Base-by-base conservation (phyloP, 768 basidiomycete genomes). In the Sporobolomyces roseus region DNA sequence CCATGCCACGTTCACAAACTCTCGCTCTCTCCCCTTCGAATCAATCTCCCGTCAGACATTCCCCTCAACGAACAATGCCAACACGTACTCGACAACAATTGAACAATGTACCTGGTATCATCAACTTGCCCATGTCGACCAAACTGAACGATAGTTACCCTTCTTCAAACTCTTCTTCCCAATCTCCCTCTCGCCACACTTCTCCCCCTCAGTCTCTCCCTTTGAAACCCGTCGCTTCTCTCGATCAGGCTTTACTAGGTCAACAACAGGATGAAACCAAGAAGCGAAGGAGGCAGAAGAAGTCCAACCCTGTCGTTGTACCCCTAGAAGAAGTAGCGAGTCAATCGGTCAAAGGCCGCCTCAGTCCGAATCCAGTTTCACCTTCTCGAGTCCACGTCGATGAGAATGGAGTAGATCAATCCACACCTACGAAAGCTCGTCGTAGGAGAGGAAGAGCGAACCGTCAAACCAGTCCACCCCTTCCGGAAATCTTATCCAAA, bases 381-480 rank as follows among this genome's bases (percentile, higher is more conserved):
- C n/a, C n/a, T n/a, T 41, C 38, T 41, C 38, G 38, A 41, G 17
- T 9, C 38, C 38, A 41, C 38, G 41, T 45, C 38, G 58, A 60
- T 29, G 58, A 48, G 10, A 25, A 17, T 23, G 45, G 19, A 32
- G 43, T n/a, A 45, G 43, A 30, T 19, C 17, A 45, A 4, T 29
- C 56, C 7, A 53, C 62, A 16, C 61, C 68, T 6, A 45, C 21
- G 30, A 69, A 65, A 58, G 13, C 56, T 2, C 30, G 58, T 3
- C 63, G 68, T 12, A 46, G 54, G 2, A 48, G 68, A 4, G 36
- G 68, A 9, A 30, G 61, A 25, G 58, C 58, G 0, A 55, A n/a
- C n/a, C 62, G 68, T 17, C 68, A 69, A 48, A 48, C 68, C 21
- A 54, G 51, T 46, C 68, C 68, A 8, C 68, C 65, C 4, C 14